Evolutionary conservation across 176 grass and related monocot species (phyloP).

Genomic region (Aechmea fasciata): DNA sequence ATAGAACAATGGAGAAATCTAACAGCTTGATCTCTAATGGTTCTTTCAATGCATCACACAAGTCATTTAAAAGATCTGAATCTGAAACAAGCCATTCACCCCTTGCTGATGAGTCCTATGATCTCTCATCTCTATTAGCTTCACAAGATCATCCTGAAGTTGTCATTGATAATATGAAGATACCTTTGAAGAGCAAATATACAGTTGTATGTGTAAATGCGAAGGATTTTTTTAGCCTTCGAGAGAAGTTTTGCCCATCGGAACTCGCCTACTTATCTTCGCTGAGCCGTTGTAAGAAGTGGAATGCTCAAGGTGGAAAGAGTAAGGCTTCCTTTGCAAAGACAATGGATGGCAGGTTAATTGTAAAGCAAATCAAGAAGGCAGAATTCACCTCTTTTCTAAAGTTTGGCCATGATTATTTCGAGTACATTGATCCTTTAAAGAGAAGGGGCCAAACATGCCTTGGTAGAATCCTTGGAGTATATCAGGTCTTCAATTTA

Average conservation of each 20-base stretch:
- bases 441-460: constrained; percentile 78
- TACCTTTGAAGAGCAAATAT: constrained; percentile 61
- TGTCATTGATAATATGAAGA: constrained; percentile 32
- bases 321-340: constrained; percentile 89
- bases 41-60: constrained; percentile 34
- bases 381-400: constrained; percentile 94
- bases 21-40: constrained; percentile 36
- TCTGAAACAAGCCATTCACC: constrained; percentile 27
- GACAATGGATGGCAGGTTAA: constrained; percentile 79
- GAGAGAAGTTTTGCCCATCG: constrained; percentile 79
- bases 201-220: constrained; percentile 57
- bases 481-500: constrained; percentile 68
- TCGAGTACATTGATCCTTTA: constrained; percentile 59
- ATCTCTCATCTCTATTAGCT: constrained; percentile 33
- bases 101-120: constrained; percentile 34
- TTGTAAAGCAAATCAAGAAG: constrained; percentile 98
- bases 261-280: constrained; percentile 80
- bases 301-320: constrained; percentile 98
- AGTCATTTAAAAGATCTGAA: constrained; percentile 66
- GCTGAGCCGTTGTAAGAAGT: constrained; percentile 78
- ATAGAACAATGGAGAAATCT: constrained; percentile 56
- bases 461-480: constrained; percentile 86
- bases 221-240: constrained; percentile 51
- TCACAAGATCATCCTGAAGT: constrained; percentile 59
- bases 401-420: constrained; percentile 80